phyloP scores from a whole-genome alignment of 257 asterid genomes.

The Solanum rostratum region DNA sequence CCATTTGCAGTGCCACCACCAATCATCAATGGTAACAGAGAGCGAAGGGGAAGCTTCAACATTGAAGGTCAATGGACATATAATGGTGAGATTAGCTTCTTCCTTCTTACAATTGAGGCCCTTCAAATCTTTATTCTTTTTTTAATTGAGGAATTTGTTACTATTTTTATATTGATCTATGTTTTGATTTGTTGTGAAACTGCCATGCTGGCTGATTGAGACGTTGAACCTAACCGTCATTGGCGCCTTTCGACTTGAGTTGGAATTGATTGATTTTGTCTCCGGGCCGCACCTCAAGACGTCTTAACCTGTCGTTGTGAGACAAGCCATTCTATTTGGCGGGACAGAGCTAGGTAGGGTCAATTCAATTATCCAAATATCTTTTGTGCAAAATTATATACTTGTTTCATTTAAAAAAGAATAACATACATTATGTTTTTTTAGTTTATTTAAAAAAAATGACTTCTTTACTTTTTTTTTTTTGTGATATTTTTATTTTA shows the following conservation, averaged over 20 bases:
- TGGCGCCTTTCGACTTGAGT: slow-evolving; percentile 15
- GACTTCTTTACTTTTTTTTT: too few relatives aligned
- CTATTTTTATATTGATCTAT: neutral
- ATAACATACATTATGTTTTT: too few relatives aligned
- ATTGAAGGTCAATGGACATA: slow-evolving; percentile 24
- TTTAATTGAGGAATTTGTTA: neutral
- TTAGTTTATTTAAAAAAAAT: too few relatives aligned
- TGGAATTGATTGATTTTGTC: neutral
- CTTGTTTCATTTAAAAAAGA: too few relatives aligned
- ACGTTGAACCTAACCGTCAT: slow-evolving; percentile 31
- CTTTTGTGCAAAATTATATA: too few relatives aligned
- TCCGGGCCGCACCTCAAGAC: neutral
- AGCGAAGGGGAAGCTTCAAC: slow-evolving; percentile 45
- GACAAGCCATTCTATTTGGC: neutral
- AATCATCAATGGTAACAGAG: slow-evolving; percentile 29
- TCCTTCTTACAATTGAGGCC: slow-evolving; percentile 6
- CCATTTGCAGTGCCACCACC: slow-evolving; percentile 44
- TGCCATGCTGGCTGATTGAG: slow-evolving; percentile 29
- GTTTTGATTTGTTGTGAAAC: neutral
- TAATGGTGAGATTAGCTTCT: slow-evolving; percentile 12
- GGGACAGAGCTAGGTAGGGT: too few relatives aligned
- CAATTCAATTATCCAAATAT: too few relatives aligned
- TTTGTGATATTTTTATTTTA: too few relatives aligned
- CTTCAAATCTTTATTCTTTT: slow-evolving; percentile 2
- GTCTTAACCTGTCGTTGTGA: neutral